Conservation (phyloP, 371 early-diverging fungal genomes). For the Catenaria anguillulae region DNA sequence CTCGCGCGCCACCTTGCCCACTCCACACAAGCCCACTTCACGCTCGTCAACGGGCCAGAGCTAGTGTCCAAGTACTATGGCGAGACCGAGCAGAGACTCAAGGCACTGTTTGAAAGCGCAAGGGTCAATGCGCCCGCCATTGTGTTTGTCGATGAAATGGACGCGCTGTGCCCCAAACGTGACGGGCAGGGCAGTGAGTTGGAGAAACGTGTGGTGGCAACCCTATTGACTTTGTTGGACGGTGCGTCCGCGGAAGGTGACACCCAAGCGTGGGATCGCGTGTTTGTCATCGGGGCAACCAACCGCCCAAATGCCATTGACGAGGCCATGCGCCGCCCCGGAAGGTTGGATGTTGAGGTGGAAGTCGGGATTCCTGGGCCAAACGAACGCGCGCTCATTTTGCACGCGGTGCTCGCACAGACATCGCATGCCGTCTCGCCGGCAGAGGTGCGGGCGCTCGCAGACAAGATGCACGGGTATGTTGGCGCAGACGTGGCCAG, state of each 20-base stretch:
- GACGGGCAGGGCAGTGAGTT: conserved; percentile 54
- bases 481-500: conserved; percentile 96
- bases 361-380: conserved; percentile 85
- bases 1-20: conserved; percentile 79
- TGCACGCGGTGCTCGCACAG: conserved; percentile 46
- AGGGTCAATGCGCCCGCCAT: conserved; percentile 70
- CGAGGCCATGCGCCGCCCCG: conserved; percentile 91
- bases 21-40: conserved; percentile 63
- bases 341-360: conserved; percentile 91
- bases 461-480: conserved; percentile 73
- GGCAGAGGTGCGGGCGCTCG: conserved; percentile 40
- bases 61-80: conserved; percentile 90
- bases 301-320: conserved; percentile 91
- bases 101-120: conserved; percentile 68
- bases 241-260: conserved; percentile 36
- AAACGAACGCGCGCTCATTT: conserved; percentile 66
- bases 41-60: conserved; percentile 89
- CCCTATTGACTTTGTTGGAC: conserved; percentile 93
- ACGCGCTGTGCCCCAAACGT: conserved; percentile 86
- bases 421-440: conserved; percentile 51
- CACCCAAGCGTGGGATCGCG: conserved; percentile 22
- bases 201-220: conserved; percentile 89
- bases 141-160: conserved; percentile 98
- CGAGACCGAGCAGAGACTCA: conserved; percentile 76
- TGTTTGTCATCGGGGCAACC: conserved; percentile 93